Evolutionary conservation across 129 eudicot species (phyloP).

Genomic region (Kitagawia praeruptora): DNA sequence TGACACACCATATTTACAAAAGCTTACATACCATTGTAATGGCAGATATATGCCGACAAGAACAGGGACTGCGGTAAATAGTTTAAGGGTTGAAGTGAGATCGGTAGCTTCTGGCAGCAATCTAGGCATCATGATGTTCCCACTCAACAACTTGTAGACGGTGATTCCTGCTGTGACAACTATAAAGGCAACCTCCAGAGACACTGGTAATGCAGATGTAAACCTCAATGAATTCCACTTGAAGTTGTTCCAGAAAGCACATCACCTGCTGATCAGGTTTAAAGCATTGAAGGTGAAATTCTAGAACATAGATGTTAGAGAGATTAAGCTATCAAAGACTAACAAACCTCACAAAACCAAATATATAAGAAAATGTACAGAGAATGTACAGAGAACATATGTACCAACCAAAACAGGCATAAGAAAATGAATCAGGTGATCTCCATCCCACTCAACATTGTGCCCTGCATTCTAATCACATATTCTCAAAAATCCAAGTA

Average conservation of each 20-base stretch:
- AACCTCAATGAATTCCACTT: constrained; percentile 32
- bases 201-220: constrained; percentile 92
- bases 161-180: constrained; percentile 82
- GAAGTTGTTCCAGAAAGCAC: constrained; percentile 92
- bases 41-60: constrained; percentile 89
- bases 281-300: constrained; percentile 11
- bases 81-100: constrained; percentile 55
- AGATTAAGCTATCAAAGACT: no score
- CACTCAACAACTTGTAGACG: constrained; percentile 45
- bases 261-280: constrained; percentile 45
- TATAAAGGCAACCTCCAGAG: constrained; percentile 76
- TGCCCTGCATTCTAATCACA: no score
- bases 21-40: constrained; percentile 58
- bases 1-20: not conserved
- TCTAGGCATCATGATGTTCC: constrained; percentile 66
- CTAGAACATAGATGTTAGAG: not conserved
- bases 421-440: no score
- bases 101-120: constrained; percentile 50
- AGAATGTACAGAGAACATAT: no score
- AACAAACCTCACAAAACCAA: no score
- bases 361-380: no score
- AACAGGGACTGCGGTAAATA: constrained; percentile 90
- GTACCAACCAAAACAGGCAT: no score
- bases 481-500: no score
- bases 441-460: no score